Base-by-base conservation (phyloP, 2,329 filamentous ascomycete species). In the Alternaria viburni region DNA sequence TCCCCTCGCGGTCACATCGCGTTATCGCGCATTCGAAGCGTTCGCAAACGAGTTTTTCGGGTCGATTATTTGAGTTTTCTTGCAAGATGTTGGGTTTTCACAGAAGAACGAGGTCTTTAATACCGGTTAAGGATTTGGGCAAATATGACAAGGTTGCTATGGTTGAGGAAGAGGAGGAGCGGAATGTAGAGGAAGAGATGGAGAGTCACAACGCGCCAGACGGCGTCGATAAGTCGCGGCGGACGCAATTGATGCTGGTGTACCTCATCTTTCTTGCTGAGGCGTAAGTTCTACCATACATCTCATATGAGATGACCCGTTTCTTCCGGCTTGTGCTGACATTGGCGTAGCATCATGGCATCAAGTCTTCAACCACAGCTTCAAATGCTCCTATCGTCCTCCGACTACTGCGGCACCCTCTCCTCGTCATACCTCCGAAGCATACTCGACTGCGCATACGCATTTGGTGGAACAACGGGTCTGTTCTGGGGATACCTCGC, bases 381-480 rank as follows among this genome's bases (percentile, higher is more conserved):
- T 43, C 80, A 81, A 63, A 81, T 84, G 73, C 77, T 84, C 17
- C 73, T 83, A 25, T 79, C 80, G 4, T 80, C 81, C n/a, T 75
- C 81, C 23, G 77, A 82, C 28, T 81, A 77, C 59, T 84, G 83
- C 67, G 79, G 81, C 46, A 80, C 77, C 56, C 78, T 83, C 43
- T 81, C 82, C 25, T 80, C 81, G 3, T 82, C 81, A 3, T 84
- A 84, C 58, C 75, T 84, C 50, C 79, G 80, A 56, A 83, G 82
- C 57, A 80, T 84, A n/a, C 77, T 84, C 47, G 81, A 84, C 59
- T 83, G 82, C 72, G 81, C 82, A 21, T 85, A 84, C 67, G 82
- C 81, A 19, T 81, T 84, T 58, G 83, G 83, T 23, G 80, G 81
- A 45, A 80, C 81, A 30, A 78, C 75, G 45, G 83, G 83, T 43